A percentile compares a stretch with the other conserved stretches of the same genome.
Evolutionary conservation across 75 land plant species (phyloP).

Genomic region (Azolla pinnata): DNA sequence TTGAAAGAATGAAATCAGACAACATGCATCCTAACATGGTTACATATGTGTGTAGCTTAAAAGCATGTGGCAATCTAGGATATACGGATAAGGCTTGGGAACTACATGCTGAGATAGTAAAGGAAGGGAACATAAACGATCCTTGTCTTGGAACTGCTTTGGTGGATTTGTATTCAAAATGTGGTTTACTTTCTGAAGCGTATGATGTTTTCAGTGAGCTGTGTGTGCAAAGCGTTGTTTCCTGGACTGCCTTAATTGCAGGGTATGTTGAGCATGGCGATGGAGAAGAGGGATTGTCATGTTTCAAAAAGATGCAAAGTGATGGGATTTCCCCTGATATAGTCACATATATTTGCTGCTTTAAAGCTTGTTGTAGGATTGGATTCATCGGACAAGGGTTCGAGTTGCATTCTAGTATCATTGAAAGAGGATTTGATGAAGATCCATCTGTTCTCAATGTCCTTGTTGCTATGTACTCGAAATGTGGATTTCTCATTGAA

Average conservation of each 20-base stretch:
- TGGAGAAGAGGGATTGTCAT: background rate
- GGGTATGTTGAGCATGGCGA: constrained; percentile 15
- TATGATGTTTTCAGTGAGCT: constrained; percentile 25
- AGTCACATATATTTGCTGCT: too few species aligned
- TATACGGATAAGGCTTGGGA: constrained; percentile 20
- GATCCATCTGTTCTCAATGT: too few species aligned
- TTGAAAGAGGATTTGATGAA: too few species aligned
- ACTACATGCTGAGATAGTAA: constrained; percentile 27
- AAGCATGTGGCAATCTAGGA: constrained; percentile 22
- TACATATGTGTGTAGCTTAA: constrained; percentile 25
- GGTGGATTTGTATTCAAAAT: constrained; percentile 48
- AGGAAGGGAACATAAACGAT: constrained; percentile 17
- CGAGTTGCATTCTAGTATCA: too few species aligned
- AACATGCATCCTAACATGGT: constrained; percentile 19
- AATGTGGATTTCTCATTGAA: too few species aligned
- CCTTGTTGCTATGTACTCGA: too few species aligned
- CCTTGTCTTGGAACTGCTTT: constrained; percentile 31
- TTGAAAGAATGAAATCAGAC: constrained; percentile 11
- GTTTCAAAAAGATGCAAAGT: constrained; percentile 6
- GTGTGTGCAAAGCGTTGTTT: constrained; percentile 7
- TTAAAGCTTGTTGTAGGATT: too few species aligned
- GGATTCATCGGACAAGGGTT: too few species aligned
- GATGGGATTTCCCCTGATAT: too few species aligned
- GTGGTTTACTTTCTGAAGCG: constrained; percentile 34
- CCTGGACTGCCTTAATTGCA: constrained; percentile 16